These are phyloP conservation scores for Lunularia cruciata DNA, from an alignment of 225 moss, liverwort and hornwort genomes.

Conservation along the genomic window DNA sequence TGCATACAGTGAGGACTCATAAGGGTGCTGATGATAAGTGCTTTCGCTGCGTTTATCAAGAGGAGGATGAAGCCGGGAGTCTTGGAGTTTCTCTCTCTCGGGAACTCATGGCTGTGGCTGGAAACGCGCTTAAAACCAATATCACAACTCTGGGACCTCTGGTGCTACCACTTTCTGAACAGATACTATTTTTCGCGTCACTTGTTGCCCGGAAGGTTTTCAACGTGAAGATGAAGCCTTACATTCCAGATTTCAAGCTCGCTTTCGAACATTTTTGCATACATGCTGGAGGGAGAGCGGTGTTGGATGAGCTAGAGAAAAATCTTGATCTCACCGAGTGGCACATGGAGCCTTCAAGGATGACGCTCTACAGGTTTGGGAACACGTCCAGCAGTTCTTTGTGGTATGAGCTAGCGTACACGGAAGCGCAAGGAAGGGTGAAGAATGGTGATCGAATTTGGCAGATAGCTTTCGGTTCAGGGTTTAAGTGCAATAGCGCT, in stretches of 20 bases:
- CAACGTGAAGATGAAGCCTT: conserved; percentile 58
- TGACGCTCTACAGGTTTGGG: conserved; percentile 70
- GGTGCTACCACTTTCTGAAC: conserved; percentile 65
- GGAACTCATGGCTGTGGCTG: conserved; percentile 63
- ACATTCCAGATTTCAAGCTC: conserved; percentile 69
- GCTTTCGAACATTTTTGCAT: conserved; percentile 77
- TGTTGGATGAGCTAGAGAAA: conserved; percentile 59
- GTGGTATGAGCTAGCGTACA: conserved; percentile 68
- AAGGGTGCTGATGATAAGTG: conserved; percentile 62
- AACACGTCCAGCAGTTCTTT: conserved; percentile 67
- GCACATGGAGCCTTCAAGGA: conserved; percentile 74
- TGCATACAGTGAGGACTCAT: conserved; percentile 65
- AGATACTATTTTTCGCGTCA: conserved; percentile 60
- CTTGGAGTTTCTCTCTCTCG: conserved; percentile 55
- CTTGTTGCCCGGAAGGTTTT: conserved; percentile 54
- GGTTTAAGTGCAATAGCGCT: conserved; percentile 78
- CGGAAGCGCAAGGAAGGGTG: conserved; percentile 56
- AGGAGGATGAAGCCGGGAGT: conserved; percentile 44
- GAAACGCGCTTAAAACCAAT: conserved; percentile 62
- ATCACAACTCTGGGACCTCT: conserved; percentile 65
- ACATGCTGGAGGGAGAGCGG: conserved; percentile 59
- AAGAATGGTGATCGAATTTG: conserved; percentile 58
- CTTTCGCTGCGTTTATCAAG: conserved; percentile 56
- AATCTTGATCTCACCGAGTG: conserved; percentile 56
- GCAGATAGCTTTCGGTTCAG: conserved; percentile 75